Base-by-base conservation (phyloP, 208 protist genomes). In the Acanthamoeba lenticulata region DNA sequence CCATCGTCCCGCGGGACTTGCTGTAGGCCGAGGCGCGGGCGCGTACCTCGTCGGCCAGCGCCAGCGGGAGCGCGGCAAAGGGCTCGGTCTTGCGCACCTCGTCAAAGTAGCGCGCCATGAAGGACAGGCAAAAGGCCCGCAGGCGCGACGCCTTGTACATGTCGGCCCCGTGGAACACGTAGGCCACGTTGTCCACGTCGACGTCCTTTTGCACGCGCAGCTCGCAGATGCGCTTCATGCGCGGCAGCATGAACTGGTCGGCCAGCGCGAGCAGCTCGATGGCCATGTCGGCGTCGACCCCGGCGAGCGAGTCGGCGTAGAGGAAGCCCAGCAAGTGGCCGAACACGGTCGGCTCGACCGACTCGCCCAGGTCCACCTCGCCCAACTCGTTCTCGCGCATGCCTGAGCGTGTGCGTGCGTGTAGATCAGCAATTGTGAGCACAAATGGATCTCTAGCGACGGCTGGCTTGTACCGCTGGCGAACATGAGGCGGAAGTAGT, bases 181-280 rank as follows among this genome's bases (percentile, higher is more conserved):
- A 79, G 38, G 36, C 32, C 38, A 79, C 69, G 24, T 79, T 79
- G 17, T 79, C 69, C 13, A 36, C 27, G 32, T 79, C 69, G 32
- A 79, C 29, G 19, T 79, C 69, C 38, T 44, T 38, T 7, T 79
- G 69, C 4, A 79, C 38, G 69, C 69, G 38, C 5, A 79, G 32
- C 38, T 79, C 69, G 21, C 69, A 79, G 69, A 79, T 38, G 38
- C 69, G 19, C 38, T 79, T 79, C 69, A 79, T 79, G 7, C 69
- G 69, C 21, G 69, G 69, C 69, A 79, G 34, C 69, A 79, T 79
- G 34, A 79, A 79, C 29, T 40, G 69, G 32, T 79, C 69, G 36
- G 69, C 69, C 21, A 79, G 32, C 6, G 36, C 69, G 69, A 79
- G 32, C 15, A 79, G 69, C 32, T 79, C 69, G 32, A 79, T 79